Percentiles rank a stretch among this genome's conserved stretches.
Conservation (phyloP, 805 yeast species). For the Yarrowia phangngaensis region DNA sequence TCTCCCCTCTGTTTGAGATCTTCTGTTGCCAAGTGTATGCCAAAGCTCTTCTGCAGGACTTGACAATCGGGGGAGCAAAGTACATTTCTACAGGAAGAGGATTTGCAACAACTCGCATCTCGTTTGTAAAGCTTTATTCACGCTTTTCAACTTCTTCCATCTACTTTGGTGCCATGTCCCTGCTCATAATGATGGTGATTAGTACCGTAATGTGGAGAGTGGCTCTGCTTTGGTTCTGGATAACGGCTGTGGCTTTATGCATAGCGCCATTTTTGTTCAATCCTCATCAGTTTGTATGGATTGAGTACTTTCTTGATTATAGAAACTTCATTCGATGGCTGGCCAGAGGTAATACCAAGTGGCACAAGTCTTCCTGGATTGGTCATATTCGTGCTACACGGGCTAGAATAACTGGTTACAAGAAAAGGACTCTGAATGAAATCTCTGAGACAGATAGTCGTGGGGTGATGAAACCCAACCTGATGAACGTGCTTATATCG, state of each 20-base stretch:
- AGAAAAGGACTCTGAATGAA: conserved; percentile 55
- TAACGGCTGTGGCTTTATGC: conserved; percentile 73
- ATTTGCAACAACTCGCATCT: conserved; percentile 68
- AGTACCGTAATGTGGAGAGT: conserved; percentile 71
- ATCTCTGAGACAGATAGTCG: conserved; percentile 45
- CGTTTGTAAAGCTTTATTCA: conserved; percentile 61
- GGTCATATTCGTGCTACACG: conserved; percentile 59
- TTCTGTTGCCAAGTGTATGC: conserved; percentile 77
- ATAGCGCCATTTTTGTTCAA: conserved; percentile 86
- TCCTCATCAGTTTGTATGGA: conserved; percentile 90
- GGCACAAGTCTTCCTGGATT: conserved; percentile 64
- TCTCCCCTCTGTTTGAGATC: conserved; percentile 75
- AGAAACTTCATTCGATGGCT: conserved; percentile 77
- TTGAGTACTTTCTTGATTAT: conserved; percentile 86
- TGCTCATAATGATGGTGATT: conserved; percentile 52
- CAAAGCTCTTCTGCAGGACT: conserved; percentile 61
- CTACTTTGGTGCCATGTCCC: conserved; percentile 56
- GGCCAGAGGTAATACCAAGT: conserved; percentile 57
- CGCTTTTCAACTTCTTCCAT: conserved; percentile 66
- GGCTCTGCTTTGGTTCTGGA: conserved; percentile 91
- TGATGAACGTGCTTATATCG: conserved; percentile 62
- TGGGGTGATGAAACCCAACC: conserved; percentile 51
- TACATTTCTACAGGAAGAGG: conserved; percentile 83
- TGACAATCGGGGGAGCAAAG: conserved; percentile 74
- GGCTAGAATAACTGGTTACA: conserved; percentile 80